Base-by-base conservation (phyloP, 306 rosid species). In the Begonia masoniana region DNA sequence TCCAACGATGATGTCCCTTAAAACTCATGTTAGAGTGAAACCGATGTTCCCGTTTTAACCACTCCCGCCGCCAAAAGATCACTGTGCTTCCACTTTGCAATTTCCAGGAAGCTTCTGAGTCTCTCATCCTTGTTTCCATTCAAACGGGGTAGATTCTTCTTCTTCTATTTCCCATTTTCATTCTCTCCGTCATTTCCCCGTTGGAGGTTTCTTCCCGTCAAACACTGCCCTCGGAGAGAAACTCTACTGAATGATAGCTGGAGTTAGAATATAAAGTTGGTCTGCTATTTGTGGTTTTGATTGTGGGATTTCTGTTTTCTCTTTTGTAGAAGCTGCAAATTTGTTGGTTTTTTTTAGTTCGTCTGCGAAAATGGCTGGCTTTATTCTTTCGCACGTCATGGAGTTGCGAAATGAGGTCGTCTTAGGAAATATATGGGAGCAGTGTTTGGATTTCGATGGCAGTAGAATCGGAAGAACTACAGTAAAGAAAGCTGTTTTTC, bases 331-430 rank as follows among this genome's bases (percentile, higher is more conserved):
- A 65, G 53, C 52, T 57, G 13, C 42, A 12, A 10, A 80, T 75
- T 71, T 1, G 82, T 75, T 73, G 70, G 70, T 50, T 64, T 21
- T 59, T 57, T 68, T 63, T 51, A 19, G 26, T 68, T 60, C 50
- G 47, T 56, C 54, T 45, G 52, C 51, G 59, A 14, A 49, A 53
- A 88, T 82, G 89, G 86, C 76, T 14, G 73, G 72, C 41, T 69
- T 79, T 50, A 70, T 80, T 56, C 54, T 66, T 12, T 74, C 76
- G 3, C 62, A 42, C 59, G 68, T 54, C 61, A 68, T 64, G n/a
- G 58, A 43, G 36, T 59, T 57, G 43, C 59, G 78, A 57, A 82
- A 68, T 50, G 78, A 74, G 62, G 68, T 51, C 41, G 55, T 54
- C 72, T 64, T 67, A 58, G 58, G 68, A 78, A 74, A 68, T 62